Percentiles rank a stretch among this genome's conserved stretches.
phyloP scores from a whole-genome alignment of 371 early-diverging fungal genomes.

The Enteropsectra breve region DNA sequence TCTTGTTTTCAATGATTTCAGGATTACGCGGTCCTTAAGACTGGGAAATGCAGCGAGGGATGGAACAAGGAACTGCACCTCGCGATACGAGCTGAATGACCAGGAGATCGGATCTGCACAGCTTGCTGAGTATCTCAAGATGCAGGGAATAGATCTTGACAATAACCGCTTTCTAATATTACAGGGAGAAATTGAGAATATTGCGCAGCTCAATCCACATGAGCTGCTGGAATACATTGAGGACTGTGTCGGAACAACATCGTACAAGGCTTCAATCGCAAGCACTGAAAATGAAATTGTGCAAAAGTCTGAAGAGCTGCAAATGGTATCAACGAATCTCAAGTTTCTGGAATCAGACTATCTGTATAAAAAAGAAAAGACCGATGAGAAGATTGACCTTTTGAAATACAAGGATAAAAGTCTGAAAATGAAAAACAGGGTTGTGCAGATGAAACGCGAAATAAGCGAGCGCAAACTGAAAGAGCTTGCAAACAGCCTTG shows the following conservation, averaged over 20 bases:
- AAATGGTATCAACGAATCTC: constrained; percentile 66
- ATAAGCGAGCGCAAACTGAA: constrained; percentile 69
- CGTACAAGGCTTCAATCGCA: constrained; percentile 77
- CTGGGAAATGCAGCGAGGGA: not conserved
- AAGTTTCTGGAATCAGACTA: constrained; percentile 55
- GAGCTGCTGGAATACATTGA: constrained; percentile 95
- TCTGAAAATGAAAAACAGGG: not conserved
- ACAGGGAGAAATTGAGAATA: constrained; percentile 98
- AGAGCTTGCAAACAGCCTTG: constrained; percentile 62
- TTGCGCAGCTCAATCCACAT: constrained; percentile 93
- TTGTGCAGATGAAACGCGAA: constrained; percentile 60
- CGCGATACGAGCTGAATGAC: constrained; percentile 6
- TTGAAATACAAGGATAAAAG: constrained; percentile 5
- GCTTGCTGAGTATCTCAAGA: constrained; percentile 67
- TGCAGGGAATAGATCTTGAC: constrained; percentile 84
- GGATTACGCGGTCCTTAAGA: constrained; percentile 32
- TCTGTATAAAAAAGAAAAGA: constrained; percentile 61
- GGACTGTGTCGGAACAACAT: constrained; percentile 91
- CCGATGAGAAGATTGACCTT: constrained; percentile 12
- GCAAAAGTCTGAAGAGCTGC: constrained; percentile 66
- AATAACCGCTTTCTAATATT: constrained; percentile 95
- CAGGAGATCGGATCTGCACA: constrained; percentile 13
- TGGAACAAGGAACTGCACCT: not conserved
- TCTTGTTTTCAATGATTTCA: constrained; percentile 74
- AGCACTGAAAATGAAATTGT: constrained; percentile 65